These are phyloP conservation scores for Dioscorea dumetorum DNA, from an alignment of 106 monocot genomes.

Conservation along the genomic window DNA sequence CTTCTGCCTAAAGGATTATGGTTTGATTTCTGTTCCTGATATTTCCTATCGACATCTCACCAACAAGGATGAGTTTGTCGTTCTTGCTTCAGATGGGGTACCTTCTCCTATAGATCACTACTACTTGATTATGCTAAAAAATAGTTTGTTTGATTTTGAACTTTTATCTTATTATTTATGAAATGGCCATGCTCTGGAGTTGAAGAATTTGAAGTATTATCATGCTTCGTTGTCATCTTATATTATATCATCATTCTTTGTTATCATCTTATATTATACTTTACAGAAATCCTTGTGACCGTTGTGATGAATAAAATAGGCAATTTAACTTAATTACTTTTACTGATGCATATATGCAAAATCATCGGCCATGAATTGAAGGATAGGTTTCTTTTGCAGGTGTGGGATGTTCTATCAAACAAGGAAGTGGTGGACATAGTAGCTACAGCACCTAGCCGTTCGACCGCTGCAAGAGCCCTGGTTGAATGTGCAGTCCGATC, in stretches of 20 bases:
- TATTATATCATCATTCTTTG: too few relatives aligned
- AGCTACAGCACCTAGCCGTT: conserved; percentile 48
- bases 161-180: not conserved
- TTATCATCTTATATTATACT: too few relatives aligned
- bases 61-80: conserved; percentile 32
- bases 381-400: conserved; percentile 17
- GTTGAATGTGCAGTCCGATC: conserved; percentile 64
- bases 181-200: too few relatives aligned
- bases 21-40: conserved; percentile 38
- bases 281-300: too few relatives aligned
- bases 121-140: not conserved
- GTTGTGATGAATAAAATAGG: too few relatives aligned
- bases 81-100: conserved; percentile 42
- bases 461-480: conserved; percentile 62
- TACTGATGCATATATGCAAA: too few relatives aligned
- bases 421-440: conserved; percentile 78
- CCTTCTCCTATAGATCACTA: not conserved
- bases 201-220: too few relatives aligned
- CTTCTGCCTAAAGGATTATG: conserved; percentile 22
- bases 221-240: too few relatives aligned
- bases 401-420: conserved; percentile 92
- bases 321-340: too few relatives aligned
- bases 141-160: not conserved
- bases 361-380: too few relatives aligned
- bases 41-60: conserved; percentile 27